These are phyloP conservation scores for Extremus antarcticus DNA, from an alignment of 495 filamentous ascomycete genomes.

Conservation along the genomic window DNA sequence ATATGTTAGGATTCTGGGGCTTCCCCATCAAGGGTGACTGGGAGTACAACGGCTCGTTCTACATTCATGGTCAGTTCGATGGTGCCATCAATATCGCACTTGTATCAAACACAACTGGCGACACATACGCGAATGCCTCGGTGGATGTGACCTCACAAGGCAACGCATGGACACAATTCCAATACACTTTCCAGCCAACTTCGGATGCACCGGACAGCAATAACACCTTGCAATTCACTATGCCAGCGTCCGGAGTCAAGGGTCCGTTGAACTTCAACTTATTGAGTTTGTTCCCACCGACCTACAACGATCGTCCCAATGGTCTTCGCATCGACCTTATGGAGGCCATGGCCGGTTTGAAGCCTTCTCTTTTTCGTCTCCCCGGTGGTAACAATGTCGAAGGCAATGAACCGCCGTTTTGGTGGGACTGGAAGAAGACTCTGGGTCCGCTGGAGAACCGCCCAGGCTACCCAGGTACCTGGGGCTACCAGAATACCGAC, in stretches of 20 bases:
- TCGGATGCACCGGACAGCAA: slow-evolving; percentile 28
- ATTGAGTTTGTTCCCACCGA: slow-evolving; percentile 31
- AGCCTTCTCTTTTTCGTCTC: slow-evolving; percentile 19
- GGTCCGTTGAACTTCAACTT: slow-evolving; percentile 28
- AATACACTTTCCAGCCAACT: slow-evolving; percentile 32
- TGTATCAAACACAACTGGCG: slow-evolving; percentile 36
- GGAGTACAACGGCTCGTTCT: slow-evolving; percentile 30
- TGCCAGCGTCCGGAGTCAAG: slow-evolving; percentile 23
- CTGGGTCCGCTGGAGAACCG: slow-evolving; percentile 28
- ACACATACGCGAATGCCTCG: slow-evolving; percentile 34
- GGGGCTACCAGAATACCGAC: slow-evolving; percentile 31
- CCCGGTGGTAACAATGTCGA: slow-evolving; percentile 31
- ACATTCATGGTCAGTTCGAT: slow-evolving; percentile 24
- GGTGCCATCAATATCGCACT: slow-evolving; percentile 32
- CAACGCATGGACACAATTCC: slow-evolving; percentile 39
- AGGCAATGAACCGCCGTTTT: slow-evolving; percentile 24
- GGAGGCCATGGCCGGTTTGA: slow-evolving; percentile 25
- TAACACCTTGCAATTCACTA: slow-evolving; percentile 31
- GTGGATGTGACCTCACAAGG: slow-evolving; percentile 31
- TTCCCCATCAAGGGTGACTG: slow-evolving; percentile 13
- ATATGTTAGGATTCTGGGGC: slow-evolving; percentile 16
- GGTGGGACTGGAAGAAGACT: slow-evolving; percentile 31
- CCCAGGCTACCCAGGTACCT: slow-evolving; percentile 27
- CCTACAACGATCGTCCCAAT: slow-evolving; percentile 29
- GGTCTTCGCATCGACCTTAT: slow-evolving; percentile 26